Base-by-base conservation (phyloP, 164 flowering plant species). In the Buxus sempervirens region DNA sequence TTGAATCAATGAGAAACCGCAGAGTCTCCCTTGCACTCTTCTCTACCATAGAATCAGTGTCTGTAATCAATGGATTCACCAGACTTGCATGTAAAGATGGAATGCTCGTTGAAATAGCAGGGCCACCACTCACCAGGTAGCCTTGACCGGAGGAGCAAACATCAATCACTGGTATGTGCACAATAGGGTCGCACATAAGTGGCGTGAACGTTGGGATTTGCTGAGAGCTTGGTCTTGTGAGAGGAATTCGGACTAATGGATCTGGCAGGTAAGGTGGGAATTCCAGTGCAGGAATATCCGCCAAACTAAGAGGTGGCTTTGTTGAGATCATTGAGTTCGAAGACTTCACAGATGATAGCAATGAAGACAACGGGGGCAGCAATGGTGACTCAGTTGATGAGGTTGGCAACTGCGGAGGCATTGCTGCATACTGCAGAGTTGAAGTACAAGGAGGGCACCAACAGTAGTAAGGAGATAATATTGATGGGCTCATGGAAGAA, bases 61-160 rank as follows among this genome's bases (percentile, higher is more conserved):
- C 81, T 14, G 96, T 79, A 28, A 84, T 69, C 63, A 85, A 66
- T 15, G 88, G 84, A 62, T 73, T 83, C 69, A 84, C 80, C 27
- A 84, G 76, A 18, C 73, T 79, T 1, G 91, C 79, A 71, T 82
- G 85, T 62, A 87, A 66, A 1, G 94, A 89, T 22, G 91, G 80
- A 48, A 90, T 86, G 48, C 76, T 64, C 15, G 87, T 77, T 26
- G 93, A 71, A 18, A 90, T 84, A 28, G 84, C 65, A 15, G 93
- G 82, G 19, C 96, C 98, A 5, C 96, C 89, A 76, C 94, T 90
- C 15, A 93, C 99, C 65, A 95, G 78, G 79, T 89, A 95, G 5
- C 92, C 98, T 77, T 87, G 97, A 21, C 96, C 96, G 2, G 97
- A 86, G 0, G 97, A 92, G 79, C 97, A 95, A 58, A 92, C 81